Evolutionary conservation across 129 eudicot genomes (phyloP), one percentile per base, ranked within the genome.

Genomic region (Oenanthe sinensis): DNA sequence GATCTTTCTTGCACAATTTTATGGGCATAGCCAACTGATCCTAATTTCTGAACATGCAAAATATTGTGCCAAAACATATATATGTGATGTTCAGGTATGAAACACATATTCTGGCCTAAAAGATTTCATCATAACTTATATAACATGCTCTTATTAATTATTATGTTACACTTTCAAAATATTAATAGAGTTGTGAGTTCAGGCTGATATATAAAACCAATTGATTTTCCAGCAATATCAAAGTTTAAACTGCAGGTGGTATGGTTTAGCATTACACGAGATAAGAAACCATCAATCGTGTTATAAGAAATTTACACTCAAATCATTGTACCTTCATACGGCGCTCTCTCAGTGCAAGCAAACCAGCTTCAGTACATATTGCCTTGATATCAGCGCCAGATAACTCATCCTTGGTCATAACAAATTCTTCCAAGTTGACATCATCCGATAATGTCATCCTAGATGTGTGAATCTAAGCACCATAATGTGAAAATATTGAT

Each of bases 341-440:
- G 4, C 90, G 90, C 80, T 89, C 90, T 76, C 93, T 82, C 24
- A 89, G 58, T 49, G 93, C 93, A 65, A 86, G 88, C 87, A 89
- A 79, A 47, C 93, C 93, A 78, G 93, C 93, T 86, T 89, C 93
- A 28, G 90, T 86, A 63, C 93, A 89, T 71, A 89, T 89, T 54
- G 93, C 93, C 84, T 86, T 86, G 47, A 89, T 89, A 84, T 89
- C 93, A 80, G 93, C 93, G 12, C 90, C 90, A 71, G 93, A 86
- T 33, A 89, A 86, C 84, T 89, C 90, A 78, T 89, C 93, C 70
- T 86, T 86, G 14, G 88, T 84, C 90, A 86, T 86, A 36, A 89
- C 93, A 84, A 86, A 89, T 42, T 89, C 90, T 81, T 89, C 93
- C 19, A 89, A 83, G 65, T 89, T 86, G 82, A 89, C 93, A 76